Base-by-base conservation (phyloP, 1,284 basidiomycete genomes). In the Cutaneotrichosporon arboriforme region DNA sequence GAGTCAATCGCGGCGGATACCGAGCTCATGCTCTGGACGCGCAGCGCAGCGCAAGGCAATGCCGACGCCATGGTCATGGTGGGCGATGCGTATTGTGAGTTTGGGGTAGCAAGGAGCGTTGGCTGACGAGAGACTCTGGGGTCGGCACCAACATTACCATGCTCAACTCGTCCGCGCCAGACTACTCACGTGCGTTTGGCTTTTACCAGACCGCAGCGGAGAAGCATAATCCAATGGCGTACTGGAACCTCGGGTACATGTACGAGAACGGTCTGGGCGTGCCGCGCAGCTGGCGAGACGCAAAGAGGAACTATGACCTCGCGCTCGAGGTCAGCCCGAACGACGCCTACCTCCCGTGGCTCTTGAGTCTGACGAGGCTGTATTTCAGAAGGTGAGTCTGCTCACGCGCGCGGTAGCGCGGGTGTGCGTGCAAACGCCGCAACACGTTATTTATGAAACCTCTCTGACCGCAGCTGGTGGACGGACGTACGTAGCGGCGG, bases 181-280 rank as follows among this genome's bases (percentile, higher is more conserved):
- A 81, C 31, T 83, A 84, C 69, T 88, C 90, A 68, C 90, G 90
- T 63, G 96, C 96, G 0, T 90, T 88, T 0, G 84, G 84, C 15
- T 97, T 90, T 72, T 98, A 98, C 69, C 90, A 90, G 67, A 86
- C 88, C 23, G 74, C 90, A 7, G 90, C 90, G 2, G 90, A 93
- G 62, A 92, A 89, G 2, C 67, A 86, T 56, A 94, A 90, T 62
- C 90, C 93, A 1, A 80, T 98, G 62, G 93, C 94, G 2, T 91
- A 94, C 84, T 98, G 93, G 92, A 97, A 97, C 68, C 76, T 98
- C 22, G 96, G 94, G 1, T 97, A 88, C 88, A 96, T 98, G 91
- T 97, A 97, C 72, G 94, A 98, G 77, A 88, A 91, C 65, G 96
- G 96, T 0, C 73, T 88, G 22, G 96, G 96, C 4, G 90, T 97